Conservation (phyloP, 257 asterid genomes). For the Solanum ahanhuiri region DNA sequence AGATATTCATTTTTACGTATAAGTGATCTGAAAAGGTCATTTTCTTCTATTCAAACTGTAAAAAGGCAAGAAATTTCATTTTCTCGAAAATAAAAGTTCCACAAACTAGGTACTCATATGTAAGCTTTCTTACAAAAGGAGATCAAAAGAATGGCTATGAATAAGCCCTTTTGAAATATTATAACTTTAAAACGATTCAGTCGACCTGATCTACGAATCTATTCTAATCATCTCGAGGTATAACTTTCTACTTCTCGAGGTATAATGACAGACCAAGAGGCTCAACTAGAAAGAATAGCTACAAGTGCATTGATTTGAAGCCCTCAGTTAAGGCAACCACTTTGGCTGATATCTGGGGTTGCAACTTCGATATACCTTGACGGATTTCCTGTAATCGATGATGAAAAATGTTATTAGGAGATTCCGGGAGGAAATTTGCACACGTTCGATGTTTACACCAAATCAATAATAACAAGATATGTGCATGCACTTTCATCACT, state of each 20-base stretch:
- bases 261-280: background rate
- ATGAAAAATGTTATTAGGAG: background rate
- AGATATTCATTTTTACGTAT: too few relatives aligned
- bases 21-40: too few relatives aligned
- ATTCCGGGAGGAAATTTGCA: background rate
- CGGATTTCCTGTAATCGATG: constrained; percentile 58
- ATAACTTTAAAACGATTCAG: too few relatives aligned
- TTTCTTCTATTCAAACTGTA: too few relatives aligned
- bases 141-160: too few relatives aligned
- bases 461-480: background rate
- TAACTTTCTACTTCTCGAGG: background rate
- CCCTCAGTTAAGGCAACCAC: constrained; percentile 85
- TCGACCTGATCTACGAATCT: background rate
- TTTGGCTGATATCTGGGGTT: constrained; percentile 63
- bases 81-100: too few relatives aligned
- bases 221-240: background rate
- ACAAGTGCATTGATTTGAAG: constrained; percentile 69
- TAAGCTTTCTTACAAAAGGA: too few relatives aligned
- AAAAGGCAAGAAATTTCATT: too few relatives aligned
- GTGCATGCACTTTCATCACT: background rate
- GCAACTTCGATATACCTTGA: constrained; percentile 60
- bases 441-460: background rate
- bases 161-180: too few relatives aligned
- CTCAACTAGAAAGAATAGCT: background rate
- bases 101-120: too few relatives aligned